These are phyloP conservation scores for Silene conica DNA, from an alignment of 148 eudicot species.

Conservation along the genomic window DNA sequence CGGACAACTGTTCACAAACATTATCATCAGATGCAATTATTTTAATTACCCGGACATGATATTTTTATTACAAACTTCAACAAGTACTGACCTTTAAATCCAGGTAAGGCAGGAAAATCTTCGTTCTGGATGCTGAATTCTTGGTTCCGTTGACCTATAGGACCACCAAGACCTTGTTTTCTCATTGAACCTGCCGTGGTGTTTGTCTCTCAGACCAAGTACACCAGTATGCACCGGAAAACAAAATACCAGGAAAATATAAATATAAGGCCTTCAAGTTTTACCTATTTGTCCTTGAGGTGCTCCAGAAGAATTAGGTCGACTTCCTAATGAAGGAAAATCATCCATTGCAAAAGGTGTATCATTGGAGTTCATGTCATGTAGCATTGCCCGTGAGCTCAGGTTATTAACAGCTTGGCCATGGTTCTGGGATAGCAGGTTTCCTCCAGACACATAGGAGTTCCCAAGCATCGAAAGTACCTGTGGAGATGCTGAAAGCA, in stretches of 20 bases:
- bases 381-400: constrained; percentile 70
- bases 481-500: constrained; percentile 77
- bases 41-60: background rate
- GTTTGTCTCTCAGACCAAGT: constrained; percentile 16
- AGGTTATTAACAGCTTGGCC: constrained; percentile 57
- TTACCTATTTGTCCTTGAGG: constrained; percentile 82
- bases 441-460: constrained; percentile 67
- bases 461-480: constrained; percentile 78
- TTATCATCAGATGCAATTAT: background rate
- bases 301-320: constrained; percentile 86
- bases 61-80: background rate
- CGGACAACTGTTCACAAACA: background rate
- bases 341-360: constrained; percentile 81
- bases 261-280: constrained; percentile 11
- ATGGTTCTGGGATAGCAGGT: constrained; percentile 65
- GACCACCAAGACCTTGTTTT: constrained; percentile 80
- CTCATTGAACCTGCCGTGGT: constrained; percentile 64
- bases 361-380: constrained; percentile 70
- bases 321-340: constrained; percentile 73
- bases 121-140: constrained; percentile 93
- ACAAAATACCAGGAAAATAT: constrained; percentile 6
- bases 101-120: constrained; percentile 95
- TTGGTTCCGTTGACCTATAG: constrained; percentile 79
- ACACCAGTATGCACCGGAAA: constrained; percentile 6
- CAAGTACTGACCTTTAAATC: constrained; percentile 59